Conservation (phyloP, 495 filamentous ascomycete species). For the Podospora anserina region DNA sequence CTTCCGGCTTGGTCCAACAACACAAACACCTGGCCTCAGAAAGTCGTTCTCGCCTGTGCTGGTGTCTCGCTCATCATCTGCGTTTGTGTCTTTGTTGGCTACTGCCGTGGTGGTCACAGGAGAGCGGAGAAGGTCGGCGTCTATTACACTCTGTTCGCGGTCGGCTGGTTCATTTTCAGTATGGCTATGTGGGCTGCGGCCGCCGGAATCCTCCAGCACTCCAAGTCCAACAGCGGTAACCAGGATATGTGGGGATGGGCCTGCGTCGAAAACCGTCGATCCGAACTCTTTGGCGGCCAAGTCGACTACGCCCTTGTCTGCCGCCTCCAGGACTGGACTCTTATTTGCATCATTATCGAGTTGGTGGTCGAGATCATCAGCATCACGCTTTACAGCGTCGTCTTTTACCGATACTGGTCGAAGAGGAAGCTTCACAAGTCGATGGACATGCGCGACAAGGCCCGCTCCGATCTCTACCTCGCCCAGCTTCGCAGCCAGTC, state of each 20-base stretch:
- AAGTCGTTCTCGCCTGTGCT: slow-evolving; percentile 71
- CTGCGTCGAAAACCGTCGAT: slow-evolving; percentile 81
- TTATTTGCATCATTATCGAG: slow-evolving; percentile 97
- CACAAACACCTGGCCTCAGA: slow-evolving; percentile 87
- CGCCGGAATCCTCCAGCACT: slow-evolving; percentile 77
- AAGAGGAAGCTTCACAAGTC: slow-evolving; percentile 92
- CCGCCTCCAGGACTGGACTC: slow-evolving; percentile 91
- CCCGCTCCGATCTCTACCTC: slow-evolving; percentile 90
- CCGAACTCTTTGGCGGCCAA: slow-evolving; percentile 67
- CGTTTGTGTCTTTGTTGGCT: slow-evolving; percentile 75
- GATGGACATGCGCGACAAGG: slow-evolving; percentile 92
- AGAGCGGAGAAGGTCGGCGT: slow-evolving; percentile 87
- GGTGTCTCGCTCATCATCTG: slow-evolving; percentile 77
- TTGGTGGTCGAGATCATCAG: slow-evolving; percentile 88
- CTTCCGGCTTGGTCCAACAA: slow-evolving; percentile 77
- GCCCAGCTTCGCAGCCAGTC: slow-evolving; percentile 90
- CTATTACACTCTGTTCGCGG: slow-evolving; percentile 90
- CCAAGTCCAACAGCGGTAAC: slow-evolving; percentile 64
- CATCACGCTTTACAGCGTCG: slow-evolving; percentile 86
- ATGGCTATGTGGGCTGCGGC: slow-evolving; percentile 90
- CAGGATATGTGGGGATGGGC: slow-evolving; percentile 97
- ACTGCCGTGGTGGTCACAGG: slow-evolving; percentile 83
- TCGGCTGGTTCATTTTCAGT: slow-evolving; percentile 90
- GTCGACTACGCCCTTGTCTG: slow-evolving; percentile 92
- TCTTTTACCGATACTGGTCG: slow-evolving; percentile 94